These are phyloP conservation scores for Microcyclospora tardicrescens DNA, from an alignment of 2,329 filamentous ascomycete genomes.

Conservation along the genomic window DNA sequence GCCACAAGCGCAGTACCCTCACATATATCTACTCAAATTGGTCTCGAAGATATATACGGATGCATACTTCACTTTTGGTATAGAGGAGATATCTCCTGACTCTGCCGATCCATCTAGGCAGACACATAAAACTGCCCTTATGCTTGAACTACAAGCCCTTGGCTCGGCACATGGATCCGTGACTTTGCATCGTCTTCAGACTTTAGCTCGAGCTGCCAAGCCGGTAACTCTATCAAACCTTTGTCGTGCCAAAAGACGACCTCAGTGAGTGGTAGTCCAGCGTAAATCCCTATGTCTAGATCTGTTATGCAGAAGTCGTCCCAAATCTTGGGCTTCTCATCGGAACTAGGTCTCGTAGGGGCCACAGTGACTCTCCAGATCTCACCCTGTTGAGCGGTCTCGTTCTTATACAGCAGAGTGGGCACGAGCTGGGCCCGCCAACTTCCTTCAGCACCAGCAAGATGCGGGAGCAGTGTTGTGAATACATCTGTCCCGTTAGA, in stretches of 20 bases:
- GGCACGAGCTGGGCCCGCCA: constrained; percentile 17
- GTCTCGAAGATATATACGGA: no score
- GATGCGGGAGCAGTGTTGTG: constrained; percentile 1
- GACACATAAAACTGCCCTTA: no score
- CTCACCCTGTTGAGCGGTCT: constrained; percentile 13
- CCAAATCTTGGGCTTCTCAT: constrained; percentile 7
- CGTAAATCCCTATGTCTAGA: constrained; percentile 14
- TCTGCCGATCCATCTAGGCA: no score
- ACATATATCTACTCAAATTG: no score
- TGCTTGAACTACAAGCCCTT: no score
- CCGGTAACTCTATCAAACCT: constrained; percentile 14
- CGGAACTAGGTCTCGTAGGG: constrained; percentile 2
- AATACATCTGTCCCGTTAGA: constrained; percentile 17
- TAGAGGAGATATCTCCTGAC: no score
- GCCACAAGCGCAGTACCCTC: no score
- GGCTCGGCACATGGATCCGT: no score
- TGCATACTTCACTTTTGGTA: no score
- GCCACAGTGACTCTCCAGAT: constrained; percentile 15
- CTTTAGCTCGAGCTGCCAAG: constrained; percentile 14
- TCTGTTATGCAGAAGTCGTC: constrained; percentile 16
- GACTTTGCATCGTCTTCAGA: neutral
- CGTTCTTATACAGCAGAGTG: constrained; percentile 17
- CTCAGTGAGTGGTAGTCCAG: constrained; percentile 17
- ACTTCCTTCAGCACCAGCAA: neutral
- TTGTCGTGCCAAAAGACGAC: constrained; percentile 17